A percentile compares a stretch with the other conserved stretches of the same genome.
Evolutionary conservation across 2,329 filamentous ascomycete species (phyloP).

Genomic region (Scleromitrula shiraiana): DNA sequence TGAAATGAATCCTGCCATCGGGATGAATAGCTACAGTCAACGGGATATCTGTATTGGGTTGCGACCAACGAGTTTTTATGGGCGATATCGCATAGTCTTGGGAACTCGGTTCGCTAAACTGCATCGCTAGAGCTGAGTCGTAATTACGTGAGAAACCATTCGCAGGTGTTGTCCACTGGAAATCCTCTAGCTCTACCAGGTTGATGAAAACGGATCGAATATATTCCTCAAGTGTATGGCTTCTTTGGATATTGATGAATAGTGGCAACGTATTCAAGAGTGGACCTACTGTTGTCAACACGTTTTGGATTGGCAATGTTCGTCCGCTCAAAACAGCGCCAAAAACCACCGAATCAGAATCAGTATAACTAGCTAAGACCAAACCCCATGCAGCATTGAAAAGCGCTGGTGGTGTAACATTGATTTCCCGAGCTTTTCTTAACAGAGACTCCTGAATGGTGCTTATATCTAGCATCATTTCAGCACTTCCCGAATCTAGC

Average conservation of each 20-base stretch:
- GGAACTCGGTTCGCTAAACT: background rate
- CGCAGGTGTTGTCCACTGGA: constrained; percentile 7
- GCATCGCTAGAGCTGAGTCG: constrained; percentile 3
- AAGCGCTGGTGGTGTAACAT: constrained; percentile 8
- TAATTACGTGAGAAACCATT: constrained; percentile 8
- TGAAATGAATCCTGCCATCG: constrained; percentile 5
- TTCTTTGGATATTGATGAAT: background rate
- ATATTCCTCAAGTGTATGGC: background rate
- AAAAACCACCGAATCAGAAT: constrained; percentile 29
- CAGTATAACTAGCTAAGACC: constrained; percentile 26
- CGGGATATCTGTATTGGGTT: constrained; percentile 1
- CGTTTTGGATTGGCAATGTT: constrained; percentile 27
- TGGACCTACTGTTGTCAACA: constrained; percentile 29
- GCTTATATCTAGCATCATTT: background rate
- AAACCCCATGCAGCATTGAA: constrained; percentile 34
- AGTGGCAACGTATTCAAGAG: constrained; percentile 12
- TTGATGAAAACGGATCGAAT: constrained; percentile 5
- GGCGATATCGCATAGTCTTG: background rate
- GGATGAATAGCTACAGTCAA: constrained; percentile 2
- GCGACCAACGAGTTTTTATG: background rate
- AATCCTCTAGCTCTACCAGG: constrained; percentile 3
- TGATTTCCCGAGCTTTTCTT: background rate
- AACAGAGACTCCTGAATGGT: background rate
- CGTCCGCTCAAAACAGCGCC: constrained; percentile 32
- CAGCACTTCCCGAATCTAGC: background rate